These are phyloP conservation scores for Monosporozyma unispora DNA, from an alignment of 805 yeast genomes.

Conservation along the genomic window DNA sequence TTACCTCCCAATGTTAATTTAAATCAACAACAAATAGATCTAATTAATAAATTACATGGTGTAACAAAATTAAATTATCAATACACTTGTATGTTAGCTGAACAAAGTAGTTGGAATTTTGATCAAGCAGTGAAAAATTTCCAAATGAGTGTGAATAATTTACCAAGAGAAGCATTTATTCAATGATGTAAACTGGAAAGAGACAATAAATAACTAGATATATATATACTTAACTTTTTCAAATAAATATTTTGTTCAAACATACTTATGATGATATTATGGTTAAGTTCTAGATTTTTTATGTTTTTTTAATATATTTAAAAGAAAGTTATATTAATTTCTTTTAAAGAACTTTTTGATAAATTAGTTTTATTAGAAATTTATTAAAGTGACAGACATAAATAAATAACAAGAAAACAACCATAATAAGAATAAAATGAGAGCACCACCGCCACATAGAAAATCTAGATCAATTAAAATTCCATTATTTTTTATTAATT, in stretches of 20 bases:
- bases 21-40: conserved; percentile 48
- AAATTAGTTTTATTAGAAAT: background rate
- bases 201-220: background rate
- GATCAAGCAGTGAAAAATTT: conserved; percentile 62
- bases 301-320: background rate
- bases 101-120: conserved; percentile 81
- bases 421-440: conserved; percentile 15
- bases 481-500: conserved; percentile 9
- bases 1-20: conserved; percentile 52
- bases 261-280: background rate
- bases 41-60: conserved; percentile 53
- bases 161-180: conserved; percentile 50
- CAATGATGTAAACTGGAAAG: conserved; percentile 12
- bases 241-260: too few relatives aligned
- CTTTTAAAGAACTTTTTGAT: background rate
- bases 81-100: conserved; percentile 72
- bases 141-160: conserved; percentile 50
- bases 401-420: background rate
- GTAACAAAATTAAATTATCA: conserved; percentile 74
- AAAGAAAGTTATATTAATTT: background rate
- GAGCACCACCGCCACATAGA: conserved; percentile 29
- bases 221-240: too few relatives aligned
- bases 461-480: conserved; percentile 17
- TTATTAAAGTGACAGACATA: background rate
- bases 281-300: background rate